Conservation (phyloP, 192 early-diverging fungal species). For the Oehlia diaphana region DNA sequence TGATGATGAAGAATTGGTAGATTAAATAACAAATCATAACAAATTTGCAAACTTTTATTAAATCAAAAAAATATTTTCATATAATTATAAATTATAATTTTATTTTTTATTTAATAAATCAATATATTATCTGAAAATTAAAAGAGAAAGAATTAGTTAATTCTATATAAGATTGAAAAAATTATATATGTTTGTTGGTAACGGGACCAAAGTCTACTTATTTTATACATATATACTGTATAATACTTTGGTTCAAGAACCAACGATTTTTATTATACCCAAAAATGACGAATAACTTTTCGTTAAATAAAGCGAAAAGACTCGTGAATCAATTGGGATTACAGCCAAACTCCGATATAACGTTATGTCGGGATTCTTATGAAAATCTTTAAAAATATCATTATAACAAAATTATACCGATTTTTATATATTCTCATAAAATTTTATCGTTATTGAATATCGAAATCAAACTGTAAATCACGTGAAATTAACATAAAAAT, state of each 20-base stretch:
- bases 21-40: neutral
- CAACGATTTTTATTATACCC: neutral
- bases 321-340: neutral
- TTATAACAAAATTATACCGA: no score
- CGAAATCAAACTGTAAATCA: no score
- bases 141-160: neutral
- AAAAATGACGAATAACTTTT: neutral
- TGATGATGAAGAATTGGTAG: constrained; percentile 21
- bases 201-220: neutral
- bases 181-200: neutral
- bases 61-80: no score
- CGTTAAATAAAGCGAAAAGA: neutral
- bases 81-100: neutral
- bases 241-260: neutral
- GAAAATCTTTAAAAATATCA: no score
- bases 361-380: no score
- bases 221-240: neutral
- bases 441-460: no score
- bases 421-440: no score
- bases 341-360: neutral
- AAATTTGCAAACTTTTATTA: neutral
- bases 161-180: neutral
- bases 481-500: no score
- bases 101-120: neutral
- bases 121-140: neutral